Percentiles rank a stretch among this genome's conserved stretches.
phyloP scores from a whole-genome alignment of 169 alveolate genomes.

The Cryptosporidium sp. region DNA sequence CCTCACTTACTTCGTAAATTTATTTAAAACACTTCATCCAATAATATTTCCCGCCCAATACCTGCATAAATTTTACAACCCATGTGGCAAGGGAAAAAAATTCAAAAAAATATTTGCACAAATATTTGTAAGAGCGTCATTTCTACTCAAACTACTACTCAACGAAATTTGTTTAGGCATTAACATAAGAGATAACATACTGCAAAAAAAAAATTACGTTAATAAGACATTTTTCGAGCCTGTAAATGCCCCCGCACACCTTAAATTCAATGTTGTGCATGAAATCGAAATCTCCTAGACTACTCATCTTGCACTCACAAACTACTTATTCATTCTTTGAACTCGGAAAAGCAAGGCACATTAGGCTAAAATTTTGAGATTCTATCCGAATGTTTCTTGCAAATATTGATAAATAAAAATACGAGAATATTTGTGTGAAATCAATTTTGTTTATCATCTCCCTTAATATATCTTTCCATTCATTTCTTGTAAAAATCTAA shows the following conservation, averaged over 20 bases:
- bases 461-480: slow-evolving; percentile 2
- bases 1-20: background rate
- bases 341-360: background rate
- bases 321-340: no score
- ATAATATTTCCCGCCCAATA: background rate
- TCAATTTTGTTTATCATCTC: slow-evolving; percentile 1
- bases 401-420: background rate
- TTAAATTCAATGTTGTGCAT: background rate
- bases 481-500: background rate
- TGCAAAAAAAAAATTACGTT: no score
- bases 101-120: background rate
- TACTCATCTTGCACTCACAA: background rate
- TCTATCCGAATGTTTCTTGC: background rate
- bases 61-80: background rate
- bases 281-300: background rate
- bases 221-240: background rate
- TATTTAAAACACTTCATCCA: background rate
- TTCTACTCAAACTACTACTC: no score
- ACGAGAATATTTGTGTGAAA: background rate
- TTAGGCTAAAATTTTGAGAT: no score
- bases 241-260: background rate
- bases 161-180: background rate
- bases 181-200: background rate
- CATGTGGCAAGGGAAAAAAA: slow-evolving; percentile 3
- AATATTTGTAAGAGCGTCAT: background rate